Evolutionary conservation across 2,329 filamentous ascomycete genomes (phyloP), one percentile per base, ranked within the genome.

Genomic region (Sporothrix humicola): DNA sequence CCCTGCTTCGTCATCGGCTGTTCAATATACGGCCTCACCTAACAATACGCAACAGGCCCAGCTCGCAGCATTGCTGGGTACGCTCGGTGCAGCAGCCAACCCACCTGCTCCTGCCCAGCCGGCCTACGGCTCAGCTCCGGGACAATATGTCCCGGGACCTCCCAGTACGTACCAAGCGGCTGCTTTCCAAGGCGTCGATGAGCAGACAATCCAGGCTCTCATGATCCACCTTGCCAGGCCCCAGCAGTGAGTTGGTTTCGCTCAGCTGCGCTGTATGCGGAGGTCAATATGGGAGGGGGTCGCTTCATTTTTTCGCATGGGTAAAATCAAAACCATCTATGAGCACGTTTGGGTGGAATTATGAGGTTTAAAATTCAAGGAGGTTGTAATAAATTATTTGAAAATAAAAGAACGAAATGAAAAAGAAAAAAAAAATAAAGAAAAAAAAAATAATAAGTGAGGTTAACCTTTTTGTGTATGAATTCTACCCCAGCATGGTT

Each of bases 141-240:
- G 48, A n/a, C 66, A 26, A 8, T 54, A 76, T 12, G 58, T 26
- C 23, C 52, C 3, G 10, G 15, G 2, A 23, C 65, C 26, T 37
- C 4, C 48, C 31, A 42, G 46, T 6, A 72, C 77, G 37, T 76
- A 77, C 56, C 72, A 65, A 13, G 7, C 75, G 74, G 76, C 59
- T 7, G 17, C 31, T 79, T 72, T 78, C 79, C 13, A 82, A 83
- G 50, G 63, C 4, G 37, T 56, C n/a, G 74, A 70, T 26, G 74
- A 85, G 9, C 84, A 90, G 13, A 85, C 89, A 71, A 86, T 94
- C 77, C 88, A 91, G 79, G 91, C 92, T 77, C 93, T 94, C 70
- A 92, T 94, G 88, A 90, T 91, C 15, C 90, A 93, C 78, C 82
- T 94, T 74, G 88, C 90, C 65, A 89, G 87, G 77, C 91, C 89